Base-by-base conservation (phyloP, 176 grass and related monocot genomes). In the Aegilops speltoides region DNA sequence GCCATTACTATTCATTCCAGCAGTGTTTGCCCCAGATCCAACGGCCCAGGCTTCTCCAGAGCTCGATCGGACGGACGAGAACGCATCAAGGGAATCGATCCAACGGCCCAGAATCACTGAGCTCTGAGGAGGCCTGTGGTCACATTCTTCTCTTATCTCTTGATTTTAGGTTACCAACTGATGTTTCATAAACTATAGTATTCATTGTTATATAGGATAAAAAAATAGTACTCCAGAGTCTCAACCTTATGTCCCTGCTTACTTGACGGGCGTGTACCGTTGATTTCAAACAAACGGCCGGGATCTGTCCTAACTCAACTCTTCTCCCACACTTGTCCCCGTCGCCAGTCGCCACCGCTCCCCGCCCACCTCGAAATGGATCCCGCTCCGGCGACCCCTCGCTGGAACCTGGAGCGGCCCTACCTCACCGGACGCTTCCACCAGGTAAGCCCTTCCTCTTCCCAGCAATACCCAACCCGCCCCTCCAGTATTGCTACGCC, bases 341-440 rank as follows among this genome's bases (percentile, higher is more conserved):
- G 46, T 76, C 25, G 73, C 73, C 73, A 19, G 50, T 28, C 25
- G 79, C 79, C 79, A 33, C 26, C 41, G 20, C 63, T 15, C 17
- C 45, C 12, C 37, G 74, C 69, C 45, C 36, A 23, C 60, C 40
- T 13, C 50, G 76, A 54, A 76, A 90, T 91, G 84, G 91, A 98
- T 85, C 71, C 87, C 46, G 83, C 93, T 72, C 83, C 95, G 73
- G 83, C 83, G 60, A 92, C 91, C 61, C 95, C 93, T 62, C 91
- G 85, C 83, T 98, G 95, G 95, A 98, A 98, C 73, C 77, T 93
- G 24, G 95, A 98, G 59, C 91, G 95, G 11, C 95, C 95, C 24
- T 95, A 92, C 83, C 95, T 98, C 87, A 98, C 93, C 38, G 95
- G 95, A 22, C 91, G 91, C 20, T 98, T 98, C 86, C 89, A 95